Conservation (phyloP, 352 stramenopile genomes). For the Globisporangium nunn region DNA sequence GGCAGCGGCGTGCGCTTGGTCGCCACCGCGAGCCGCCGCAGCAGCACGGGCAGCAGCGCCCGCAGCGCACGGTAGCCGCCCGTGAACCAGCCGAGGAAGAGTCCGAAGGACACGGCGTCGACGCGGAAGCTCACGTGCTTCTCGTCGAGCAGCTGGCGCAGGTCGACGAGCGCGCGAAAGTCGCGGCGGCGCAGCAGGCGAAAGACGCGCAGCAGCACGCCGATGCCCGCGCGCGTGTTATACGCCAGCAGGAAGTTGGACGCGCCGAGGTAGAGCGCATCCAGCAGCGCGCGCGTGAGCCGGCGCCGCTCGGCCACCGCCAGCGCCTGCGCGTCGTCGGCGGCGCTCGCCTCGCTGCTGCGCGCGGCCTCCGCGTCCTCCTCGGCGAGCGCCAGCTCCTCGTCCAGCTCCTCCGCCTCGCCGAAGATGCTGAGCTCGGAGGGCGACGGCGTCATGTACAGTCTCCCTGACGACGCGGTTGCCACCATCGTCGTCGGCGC, state of each 20-base stretch:
- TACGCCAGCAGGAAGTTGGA: conserved; percentile 85
- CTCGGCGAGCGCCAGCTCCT: conserved; percentile 12
- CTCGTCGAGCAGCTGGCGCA: conserved; percentile 66
- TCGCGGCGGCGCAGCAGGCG: conserved; percentile 54
- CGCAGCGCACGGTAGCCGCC: conserved; percentile 62
- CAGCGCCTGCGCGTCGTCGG: not conserved
- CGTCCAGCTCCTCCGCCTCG: conserved; percentile 12
- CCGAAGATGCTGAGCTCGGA: conserved; percentile 33
- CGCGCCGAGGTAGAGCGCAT: conserved; percentile 64
- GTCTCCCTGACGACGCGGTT: too few species aligned
- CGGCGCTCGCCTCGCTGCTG: conserved; percentile 1
- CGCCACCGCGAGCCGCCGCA: conserved; percentile 19
- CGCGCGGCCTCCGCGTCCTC: not conserved
- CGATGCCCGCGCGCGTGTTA: conserved; percentile 80
- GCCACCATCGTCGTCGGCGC: too few species aligned
- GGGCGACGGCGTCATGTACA: conserved; percentile 21
- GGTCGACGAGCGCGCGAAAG: conserved; percentile 38
- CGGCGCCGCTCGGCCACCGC: conserved; percentile 18
- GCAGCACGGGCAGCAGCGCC: conserved; percentile 41
- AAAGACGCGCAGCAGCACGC: conserved; percentile 61
- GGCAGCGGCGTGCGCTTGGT: conserved; percentile 8
- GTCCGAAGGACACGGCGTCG: conserved; percentile 76
- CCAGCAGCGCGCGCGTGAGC: conserved; percentile 49
- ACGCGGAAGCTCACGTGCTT: conserved; percentile 73
- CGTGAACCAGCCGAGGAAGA: conserved; percentile 84